Evolutionary conservation across 2,329 filamentous ascomycete genomes (phyloP), one percentile per base, ranked within the genome.

Genomic region (Hypomyces rosellus): DNA sequence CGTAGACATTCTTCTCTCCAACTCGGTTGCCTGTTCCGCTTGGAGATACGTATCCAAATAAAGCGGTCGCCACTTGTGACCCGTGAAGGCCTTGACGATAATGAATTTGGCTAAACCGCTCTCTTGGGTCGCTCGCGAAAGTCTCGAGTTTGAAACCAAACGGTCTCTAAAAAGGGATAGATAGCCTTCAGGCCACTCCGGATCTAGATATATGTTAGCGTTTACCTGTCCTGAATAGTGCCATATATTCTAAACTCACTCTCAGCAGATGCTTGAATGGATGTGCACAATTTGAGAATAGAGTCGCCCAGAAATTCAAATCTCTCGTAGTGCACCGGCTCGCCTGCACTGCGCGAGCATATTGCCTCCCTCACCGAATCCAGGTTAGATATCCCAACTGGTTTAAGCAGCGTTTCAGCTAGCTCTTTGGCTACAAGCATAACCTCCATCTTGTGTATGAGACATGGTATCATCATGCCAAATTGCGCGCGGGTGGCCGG

Each of bases 291-390:
- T 61, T 97, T 97, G 36, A 97, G 74, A 2, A 95, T 74, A 0
- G 82, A 83, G 60, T 97, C 92, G 0, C 93, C 93, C 0, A 96
- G 70, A 57, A 95, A 95, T 63, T 97, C 93, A 0, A 95, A 72
- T 3, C 86, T 76, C 59, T 97, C 86, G 62, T 96, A 96, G 56
- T 96, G 78, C 0, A 74, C 76, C 1, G 70, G 64, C 44, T 84
- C 81, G 2, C 66, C 62, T 0, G 88, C 82, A 1, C 74, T 74
- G 0, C 84, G 80, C 0, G 88, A 74, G 46, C 79, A 87, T 45
- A 95, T 84, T 1, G 91, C 89, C 9, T 81, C 83, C 1, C 82
- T 63, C 0, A 95, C 62, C 34, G 86, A 69, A 1, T 70, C 66
- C 3, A 80, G 55, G 55, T 86, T 66, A 0, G 65, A 64, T 34